Base-by-base conservation (phyloP, 352 stramenopile species). In the Phytopythium kandeliae region DNA sequence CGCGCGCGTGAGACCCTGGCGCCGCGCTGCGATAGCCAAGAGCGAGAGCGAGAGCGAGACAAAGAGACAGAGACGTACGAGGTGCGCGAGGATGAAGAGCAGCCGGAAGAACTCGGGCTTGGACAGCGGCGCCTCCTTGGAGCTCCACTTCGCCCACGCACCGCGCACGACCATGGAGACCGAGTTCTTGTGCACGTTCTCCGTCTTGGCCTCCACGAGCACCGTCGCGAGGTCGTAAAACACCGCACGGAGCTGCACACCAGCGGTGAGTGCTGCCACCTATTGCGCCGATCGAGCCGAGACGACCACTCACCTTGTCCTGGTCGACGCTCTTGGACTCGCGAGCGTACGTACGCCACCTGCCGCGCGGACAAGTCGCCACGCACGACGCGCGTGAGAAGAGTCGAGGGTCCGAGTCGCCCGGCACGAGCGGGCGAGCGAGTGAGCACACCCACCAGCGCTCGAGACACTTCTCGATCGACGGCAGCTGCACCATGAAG, bases 401-500 rank as follows among this genome's bases (percentile, higher is more conserved):
- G n/a, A n/a, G n/a, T n/a, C n/a, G n/a, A n/a, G n/a, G n/a, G n/a
- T n/a, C n/a, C n/a, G n/a, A n/a, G n/a, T n/a, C n/a, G n/a, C n/a
- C n/a, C n/a, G n/a, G n/a, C n/a, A n/a, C n/a, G n/a, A n/a, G n/a
- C n/a, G n/a, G n/a, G n/a, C n/a, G n/a, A n/a, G n/a, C n/a, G n/a
- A n/a, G n/a, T n/a, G n/a, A n/a, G 15, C 16, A 25, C 19, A 40
- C 68, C 35, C 50, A 89, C 80, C 80, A 94, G 44, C 74, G 74
- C 6, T 80, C 70, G 2, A 92, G 59, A 43, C 78, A 89, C 46
- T 81, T 82, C 33, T 94, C 78, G 38, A 94, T 92, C 24, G 80
- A 92, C 41, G 83, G 83, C 12, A 94, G 54, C 47, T 88, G 78
- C 43, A 86, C 74, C 75, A 90, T 89, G 35, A 90, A 92, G 47